Conservation (phyloP, 2,329 filamentous ascomycete species). For the Aspergillus sp. region DNA sequence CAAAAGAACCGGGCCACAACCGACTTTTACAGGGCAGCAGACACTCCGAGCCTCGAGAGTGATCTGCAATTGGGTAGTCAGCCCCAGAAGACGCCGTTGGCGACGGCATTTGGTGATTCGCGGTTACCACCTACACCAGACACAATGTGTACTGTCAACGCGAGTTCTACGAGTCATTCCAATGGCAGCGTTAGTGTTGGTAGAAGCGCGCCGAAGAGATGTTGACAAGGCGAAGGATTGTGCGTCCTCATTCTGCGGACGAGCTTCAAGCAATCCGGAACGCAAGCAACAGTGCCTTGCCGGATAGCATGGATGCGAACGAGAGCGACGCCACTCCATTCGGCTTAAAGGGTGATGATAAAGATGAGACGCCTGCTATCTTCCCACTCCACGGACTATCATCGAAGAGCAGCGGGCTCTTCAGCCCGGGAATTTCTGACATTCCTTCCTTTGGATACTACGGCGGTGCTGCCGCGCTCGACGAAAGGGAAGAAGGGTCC, state of each 20-base stretch:
- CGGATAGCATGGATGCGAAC: slow-evolving; percentile 24
- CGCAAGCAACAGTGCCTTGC: slow-evolving; percentile 20
- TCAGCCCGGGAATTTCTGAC: slow-evolving; percentile 15
- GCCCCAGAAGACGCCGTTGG: slow-evolving; percentile 18
- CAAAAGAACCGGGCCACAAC: slow-evolving; percentile 10
- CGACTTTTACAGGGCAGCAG: slow-evolving; percentile 13
- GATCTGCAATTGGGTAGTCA: slow-evolving; percentile 17
- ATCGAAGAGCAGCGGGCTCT: slow-evolving; percentile 16
- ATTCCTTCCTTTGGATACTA: slow-evolving; percentile 15
- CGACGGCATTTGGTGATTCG: slow-evolving; percentile 24
- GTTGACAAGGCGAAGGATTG: slow-evolving; percentile 13
- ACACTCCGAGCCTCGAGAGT: slow-evolving; percentile 13
- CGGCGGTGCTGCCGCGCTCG: slow-evolving; percentile 13
- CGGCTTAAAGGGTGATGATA: slow-evolving; percentile 10
- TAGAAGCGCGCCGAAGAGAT: slow-evolving; percentile 17
- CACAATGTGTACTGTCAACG: slow-evolving; percentile 34
- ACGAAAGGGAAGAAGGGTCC: slow-evolving; percentile 12
- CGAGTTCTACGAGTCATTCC: slow-evolving; percentile 21
- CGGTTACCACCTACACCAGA: slow-evolving; percentile 34
- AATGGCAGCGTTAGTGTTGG: slow-evolving; percentile 26
- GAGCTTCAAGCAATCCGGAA: slow-evolving; percentile 23
- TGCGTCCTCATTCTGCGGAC: slow-evolving; percentile 25
- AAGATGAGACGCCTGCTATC: slow-evolving; percentile 20
- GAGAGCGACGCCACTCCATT: slow-evolving; percentile 21
- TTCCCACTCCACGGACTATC: slow-evolving; percentile 23